These are phyloP conservation scores for Solanum pimpinellifolium DNA, from an alignment of 257 asterid species.

Conservation along the genomic window DNA sequence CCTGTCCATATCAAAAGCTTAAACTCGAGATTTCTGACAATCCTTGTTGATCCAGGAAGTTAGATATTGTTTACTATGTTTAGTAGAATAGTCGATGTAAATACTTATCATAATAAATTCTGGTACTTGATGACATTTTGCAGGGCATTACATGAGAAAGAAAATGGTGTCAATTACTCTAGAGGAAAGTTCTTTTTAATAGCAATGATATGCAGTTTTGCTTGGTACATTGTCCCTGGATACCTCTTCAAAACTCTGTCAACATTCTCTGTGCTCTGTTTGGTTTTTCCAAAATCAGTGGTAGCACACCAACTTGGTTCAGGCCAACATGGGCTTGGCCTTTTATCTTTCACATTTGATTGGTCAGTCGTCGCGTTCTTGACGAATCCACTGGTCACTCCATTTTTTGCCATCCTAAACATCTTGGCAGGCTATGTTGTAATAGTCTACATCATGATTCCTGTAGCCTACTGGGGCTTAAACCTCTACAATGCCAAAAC, in stretches of 20 bases:
- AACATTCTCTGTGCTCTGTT: conserved; percentile 42
- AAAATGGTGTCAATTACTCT: conserved; percentile 2
- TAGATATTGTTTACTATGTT: not conserved
- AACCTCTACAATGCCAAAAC: conserved; percentile 43
- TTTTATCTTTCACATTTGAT: conserved; percentile 45
- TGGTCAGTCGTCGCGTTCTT: conserved; percentile 49
- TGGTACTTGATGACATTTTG: not conserved
- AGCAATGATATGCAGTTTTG: conserved; percentile 40
- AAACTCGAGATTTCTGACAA: not conserved
- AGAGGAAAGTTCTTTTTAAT: conserved; percentile 50
- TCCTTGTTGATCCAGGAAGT: not conserved
- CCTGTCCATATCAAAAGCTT: not conserved
- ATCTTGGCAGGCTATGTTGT: conserved; percentile 33
- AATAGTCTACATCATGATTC: conserved; percentile 28
- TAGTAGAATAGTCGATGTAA: not conserved
- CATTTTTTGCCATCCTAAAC: conserved; percentile 55
- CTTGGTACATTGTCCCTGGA: conserved; percentile 48
- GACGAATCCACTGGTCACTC: conserved; percentile 52
- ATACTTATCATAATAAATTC: not conserved
- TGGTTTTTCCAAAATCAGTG: conserved; percentile 32
- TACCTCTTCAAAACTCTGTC: conserved; percentile 31
- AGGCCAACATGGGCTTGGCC: conserved; percentile 55
- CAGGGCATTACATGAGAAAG: conserved; percentile 72
- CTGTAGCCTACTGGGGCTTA: conserved; percentile 54
- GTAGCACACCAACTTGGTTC: conserved; percentile 57